Evolutionary conservation across 441 rosid genomes (phyloP).

Genomic region (Theobroma grandiflorum): DNA sequence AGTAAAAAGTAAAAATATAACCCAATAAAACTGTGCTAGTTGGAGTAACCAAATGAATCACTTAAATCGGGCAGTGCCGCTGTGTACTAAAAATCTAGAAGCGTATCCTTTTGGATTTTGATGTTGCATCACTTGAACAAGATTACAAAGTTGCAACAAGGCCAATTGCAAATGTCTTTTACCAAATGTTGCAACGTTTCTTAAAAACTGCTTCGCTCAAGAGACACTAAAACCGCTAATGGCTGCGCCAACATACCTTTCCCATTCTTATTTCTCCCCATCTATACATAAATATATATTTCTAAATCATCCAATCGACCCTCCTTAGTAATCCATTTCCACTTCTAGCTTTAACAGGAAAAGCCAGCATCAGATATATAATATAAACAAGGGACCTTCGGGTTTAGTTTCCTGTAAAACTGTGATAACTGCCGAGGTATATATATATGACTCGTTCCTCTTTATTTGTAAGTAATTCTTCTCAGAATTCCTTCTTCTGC

Average conservation of each 20-base stretch:
- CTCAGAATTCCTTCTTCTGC: neutral
- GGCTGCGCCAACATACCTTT: neutral
- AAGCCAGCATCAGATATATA: neutral
- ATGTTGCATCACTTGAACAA: too few relatives aligned
- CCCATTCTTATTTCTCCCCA: neutral
- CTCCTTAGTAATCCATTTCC: neutral
- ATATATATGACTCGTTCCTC: neutral
- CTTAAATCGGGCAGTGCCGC: too few relatives aligned
- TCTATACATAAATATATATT: neutral
- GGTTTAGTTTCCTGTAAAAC: neutral
- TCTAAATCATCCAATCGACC: neutral
- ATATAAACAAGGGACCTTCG: neutral
- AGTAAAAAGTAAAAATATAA: too few relatives aligned
- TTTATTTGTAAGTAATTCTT: neutral
- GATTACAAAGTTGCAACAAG: neutral
- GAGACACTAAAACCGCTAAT: neutral
- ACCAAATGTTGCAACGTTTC: conserved; percentile 15
- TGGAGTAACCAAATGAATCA: too few relatives aligned
- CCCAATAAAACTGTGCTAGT: too few relatives aligned
- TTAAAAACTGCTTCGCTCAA: neutral
- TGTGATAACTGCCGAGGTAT: neutral
- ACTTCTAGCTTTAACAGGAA: neutral
- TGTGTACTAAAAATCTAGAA: too few relatives aligned
- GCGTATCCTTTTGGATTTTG: too few relatives aligned
- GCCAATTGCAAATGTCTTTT: neutral